Conservation (phyloP, 495 filamentous ascomycete species). For the Collariella sp. region DNA sequence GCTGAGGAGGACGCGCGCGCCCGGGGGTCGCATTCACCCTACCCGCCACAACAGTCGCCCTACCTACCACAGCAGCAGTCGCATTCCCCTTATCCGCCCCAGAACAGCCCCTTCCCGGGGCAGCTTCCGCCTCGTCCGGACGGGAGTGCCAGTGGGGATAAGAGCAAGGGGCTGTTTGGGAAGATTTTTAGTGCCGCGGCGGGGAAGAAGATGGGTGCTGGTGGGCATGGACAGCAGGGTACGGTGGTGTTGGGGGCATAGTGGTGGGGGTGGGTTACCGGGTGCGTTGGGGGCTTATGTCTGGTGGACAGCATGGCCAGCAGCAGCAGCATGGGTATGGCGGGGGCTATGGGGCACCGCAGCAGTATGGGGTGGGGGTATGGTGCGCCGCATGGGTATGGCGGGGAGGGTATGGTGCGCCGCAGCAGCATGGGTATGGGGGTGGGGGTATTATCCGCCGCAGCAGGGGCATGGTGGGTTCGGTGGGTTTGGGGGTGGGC, state of each 20-base stretch:
- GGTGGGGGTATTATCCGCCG: conserved; percentile 20
- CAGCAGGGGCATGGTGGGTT: conserved; percentile 31
- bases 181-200: conserved; percentile 47
- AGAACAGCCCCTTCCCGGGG: conserved; percentile 27
- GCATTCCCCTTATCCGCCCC: too few species aligned
- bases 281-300: conserved; percentile 9
- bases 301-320: too few species aligned
- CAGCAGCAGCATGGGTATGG: conserved; percentile 8
- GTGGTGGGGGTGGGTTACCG: conserved; percentile 5
- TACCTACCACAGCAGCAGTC: neutral
- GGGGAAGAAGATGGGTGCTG: conserved; percentile 29
- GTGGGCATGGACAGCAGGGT: too few species aligned
- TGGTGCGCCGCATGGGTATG: conserved; percentile 8
- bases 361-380: conserved; percentile 7
- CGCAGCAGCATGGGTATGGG: conserved; percentile 37
- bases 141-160: conserved; percentile 28
- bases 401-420: conserved; percentile 22
- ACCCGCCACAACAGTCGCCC: neutral
- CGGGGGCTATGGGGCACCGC: conserved; percentile 6
- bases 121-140: conserved; percentile 35
- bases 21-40: conserved; percentile 12
- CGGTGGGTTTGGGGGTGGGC: conserved; percentile 26
- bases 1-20: conserved; percentile 69
- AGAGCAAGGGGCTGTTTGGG: conserved; percentile 39
- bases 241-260: too few species aligned